phyloP scores from a whole-genome alignment of 2,329 filamentous ascomycete species.

The Septoria petroselini region DNA sequence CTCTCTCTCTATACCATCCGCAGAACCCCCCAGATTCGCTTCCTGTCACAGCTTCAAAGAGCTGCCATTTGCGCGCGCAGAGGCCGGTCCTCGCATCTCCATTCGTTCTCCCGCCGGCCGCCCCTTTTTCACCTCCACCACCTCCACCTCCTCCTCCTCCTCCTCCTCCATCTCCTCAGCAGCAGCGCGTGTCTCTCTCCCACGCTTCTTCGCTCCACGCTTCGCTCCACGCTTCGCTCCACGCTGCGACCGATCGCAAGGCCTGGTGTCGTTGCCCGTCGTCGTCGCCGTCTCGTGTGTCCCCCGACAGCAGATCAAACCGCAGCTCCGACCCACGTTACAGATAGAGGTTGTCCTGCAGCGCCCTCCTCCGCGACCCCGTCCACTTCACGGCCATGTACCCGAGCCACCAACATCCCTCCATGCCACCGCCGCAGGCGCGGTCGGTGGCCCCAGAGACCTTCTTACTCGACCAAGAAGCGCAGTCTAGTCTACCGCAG shows the following conservation, averaged over 20 bases:
- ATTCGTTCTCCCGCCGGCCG: constrained; percentile 13
- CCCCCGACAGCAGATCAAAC: constrained; percentile 13
- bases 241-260: constrained; percentile 18
- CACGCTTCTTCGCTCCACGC: no score
- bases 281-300: no score
- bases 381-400: constrained; percentile 41
- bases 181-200: constrained; percentile 1
- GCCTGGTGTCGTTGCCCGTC: constrained; percentile 26
- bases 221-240: no score
- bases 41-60: constrained; percentile 12
- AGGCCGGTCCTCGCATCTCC: constrained; percentile 25
- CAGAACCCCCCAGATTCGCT: constrained; percentile 13
- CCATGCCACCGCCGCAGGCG: constrained; percentile 80
- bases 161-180: not conserved
- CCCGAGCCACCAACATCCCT: constrained; percentile 58
- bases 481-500: constrained; percentile 90
- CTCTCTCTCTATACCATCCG: constrained; percentile 10
- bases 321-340: constrained; percentile 11
- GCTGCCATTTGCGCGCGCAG: constrained; percentile 17
- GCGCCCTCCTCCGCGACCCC: constrained; percentile 6
- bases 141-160: constrained; percentile 16
- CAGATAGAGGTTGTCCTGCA: constrained; percentile 11
- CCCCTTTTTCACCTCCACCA: constrained; percentile 16
- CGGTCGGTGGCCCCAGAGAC: constrained; percentile 79
- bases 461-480: constrained; percentile 96